Conservation (phyloP, 2,329 filamentous ascomycete genomes). For the Aspergillus calidoustus region DNA sequence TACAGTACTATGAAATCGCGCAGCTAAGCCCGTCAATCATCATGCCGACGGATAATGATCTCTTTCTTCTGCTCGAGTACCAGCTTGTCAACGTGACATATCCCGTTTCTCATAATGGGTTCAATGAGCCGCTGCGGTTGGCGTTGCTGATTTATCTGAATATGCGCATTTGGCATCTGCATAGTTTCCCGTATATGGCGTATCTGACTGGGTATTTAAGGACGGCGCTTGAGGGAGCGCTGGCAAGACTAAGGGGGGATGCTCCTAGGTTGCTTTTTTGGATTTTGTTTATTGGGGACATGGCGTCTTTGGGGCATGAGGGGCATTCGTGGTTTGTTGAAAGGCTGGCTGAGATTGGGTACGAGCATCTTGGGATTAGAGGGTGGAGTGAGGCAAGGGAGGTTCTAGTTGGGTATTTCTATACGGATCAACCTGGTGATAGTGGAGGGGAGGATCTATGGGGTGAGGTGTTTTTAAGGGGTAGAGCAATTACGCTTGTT, state of each 20-base stretch:
- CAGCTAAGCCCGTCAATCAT: not conserved
- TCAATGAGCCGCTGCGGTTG: conserved; percentile 9
- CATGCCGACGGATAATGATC: conserved; percentile 12
- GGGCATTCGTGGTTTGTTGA: conserved; percentile 5
- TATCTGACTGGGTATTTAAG: not conserved
- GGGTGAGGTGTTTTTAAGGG: not conserved
- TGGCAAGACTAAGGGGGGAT: not conserved
- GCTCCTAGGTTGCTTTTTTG: conserved; percentile 8
- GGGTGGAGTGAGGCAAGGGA: not conserved
- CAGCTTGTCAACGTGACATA: conserved; percentile 3
- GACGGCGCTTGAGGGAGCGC: not conserved
- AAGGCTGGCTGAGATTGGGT: not conserved
- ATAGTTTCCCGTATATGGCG: conserved; percentile 1
- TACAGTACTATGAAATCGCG: not conserved
- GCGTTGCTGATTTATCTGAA: conserved; percentile 5
- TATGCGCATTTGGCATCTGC: conserved; percentile 2
- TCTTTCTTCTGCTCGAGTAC: conserved; percentile 4
- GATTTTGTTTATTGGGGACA: conserved; percentile 7
- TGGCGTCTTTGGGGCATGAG: conserved; percentile 7
- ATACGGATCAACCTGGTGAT: conserved; percentile 5
- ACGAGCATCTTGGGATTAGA: not conserved
- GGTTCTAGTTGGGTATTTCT: conserved; percentile 5
- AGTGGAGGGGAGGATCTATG: conserved; percentile 3
- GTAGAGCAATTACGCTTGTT: too few species aligned
- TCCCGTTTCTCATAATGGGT: not conserved